These are phyloP conservation scores for Picea abies DNA, from an alignment of 83 land plant genomes.

Conservation along the genomic window DNA sequence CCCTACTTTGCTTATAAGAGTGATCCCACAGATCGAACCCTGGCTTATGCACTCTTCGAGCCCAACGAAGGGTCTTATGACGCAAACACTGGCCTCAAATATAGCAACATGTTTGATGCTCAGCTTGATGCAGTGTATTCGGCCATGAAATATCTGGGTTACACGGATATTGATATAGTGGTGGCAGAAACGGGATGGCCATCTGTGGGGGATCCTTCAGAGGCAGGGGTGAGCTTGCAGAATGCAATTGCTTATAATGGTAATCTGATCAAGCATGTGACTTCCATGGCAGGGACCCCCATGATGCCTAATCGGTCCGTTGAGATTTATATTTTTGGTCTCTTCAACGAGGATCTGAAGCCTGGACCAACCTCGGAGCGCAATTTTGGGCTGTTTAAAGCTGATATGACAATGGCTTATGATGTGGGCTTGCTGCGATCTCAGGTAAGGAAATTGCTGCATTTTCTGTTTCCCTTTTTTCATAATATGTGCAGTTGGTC, in stretches of 20 bases:
- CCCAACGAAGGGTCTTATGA: slow-evolving; percentile 53
- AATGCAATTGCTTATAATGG: slow-evolving; percentile 68
- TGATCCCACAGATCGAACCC: slow-evolving; percentile 47
- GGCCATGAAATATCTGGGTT: slow-evolving; percentile 46
- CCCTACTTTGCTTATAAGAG: slow-evolving; percentile 63
- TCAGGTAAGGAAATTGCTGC: background rate
- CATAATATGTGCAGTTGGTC: too few relatives aligned
- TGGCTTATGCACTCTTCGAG: slow-evolving; percentile 69
- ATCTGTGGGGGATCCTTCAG: slow-evolving; percentile 48
- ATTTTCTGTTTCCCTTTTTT: slow-evolving; percentile 17
- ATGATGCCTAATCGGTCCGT: slow-evolving; percentile 65
- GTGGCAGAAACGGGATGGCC: slow-evolving; percentile 89
- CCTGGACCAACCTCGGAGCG: slow-evolving; percentile 52
- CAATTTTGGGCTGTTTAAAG: slow-evolving; percentile 54
- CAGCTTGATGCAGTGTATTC: slow-evolving; percentile 68
- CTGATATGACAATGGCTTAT: slow-evolving; percentile 47
- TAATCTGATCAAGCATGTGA: slow-evolving; percentile 45
- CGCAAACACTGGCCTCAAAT: slow-evolving; percentile 37
- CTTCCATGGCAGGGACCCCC: slow-evolving; percentile 67
- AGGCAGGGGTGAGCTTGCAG: slow-evolving; percentile 51
- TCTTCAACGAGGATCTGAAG: slow-evolving; percentile 70
- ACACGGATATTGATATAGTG: slow-evolving; percentile 49
- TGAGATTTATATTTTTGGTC: slow-evolving; percentile 69
- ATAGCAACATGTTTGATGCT: slow-evolving; percentile 77
- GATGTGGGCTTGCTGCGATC: slow-evolving; percentile 33